Base-by-base conservation (phyloP, 2,329 filamentous ascomycete genomes). In the Monosporascus sp. region DNA sequence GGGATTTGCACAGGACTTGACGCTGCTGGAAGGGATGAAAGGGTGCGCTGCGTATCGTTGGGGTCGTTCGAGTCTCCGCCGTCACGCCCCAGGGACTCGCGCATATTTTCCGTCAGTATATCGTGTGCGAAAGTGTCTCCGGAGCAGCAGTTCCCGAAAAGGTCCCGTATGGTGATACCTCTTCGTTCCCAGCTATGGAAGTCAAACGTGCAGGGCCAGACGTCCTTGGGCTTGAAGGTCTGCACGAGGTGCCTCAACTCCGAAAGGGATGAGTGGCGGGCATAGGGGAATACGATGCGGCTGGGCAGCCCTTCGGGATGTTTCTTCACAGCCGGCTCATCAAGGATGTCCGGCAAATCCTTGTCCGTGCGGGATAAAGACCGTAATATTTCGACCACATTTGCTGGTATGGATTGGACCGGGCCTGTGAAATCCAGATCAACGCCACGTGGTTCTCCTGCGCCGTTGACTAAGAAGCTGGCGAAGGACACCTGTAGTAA, bases 251-350 rank as follows among this genome's bases (percentile, higher is more conserved):
- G 72, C 57, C 89, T 87, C 3, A 96, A 78, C 66, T 97, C 93
- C 0, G 77, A 74, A 55, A 94, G 93, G 0, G 90, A 96, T 0
- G 93, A 95, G 68, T 97, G 93, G 1, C 93, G 82, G 0, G 93
- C 93, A 65, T 92, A 97, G 0, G 92, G 89, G 60, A 96, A 97
- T 0, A 67, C 72, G 3, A 86, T 81, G 0, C 64, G 63, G 14
- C 61, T 71, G 0, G 77, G 71, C 2, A 81, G 63, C 0, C 37
- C 9, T 1, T 53, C 52, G 1, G 45, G 3, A 18, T 49, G 36
- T 1, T 47, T 24, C 7, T 15, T 17, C 15, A 48, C 46, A 14
- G 52, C 48, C 22, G 36, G 11, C n/a, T 59, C 51, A n/a, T 51
- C 52, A 18, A 57, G 54, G 6, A 55, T 57, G 20, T 56, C 53